Evolutionary conservation across 768 basidiomycete species (phyloP).

Genomic region (Termitomyces sp.): DNA sequence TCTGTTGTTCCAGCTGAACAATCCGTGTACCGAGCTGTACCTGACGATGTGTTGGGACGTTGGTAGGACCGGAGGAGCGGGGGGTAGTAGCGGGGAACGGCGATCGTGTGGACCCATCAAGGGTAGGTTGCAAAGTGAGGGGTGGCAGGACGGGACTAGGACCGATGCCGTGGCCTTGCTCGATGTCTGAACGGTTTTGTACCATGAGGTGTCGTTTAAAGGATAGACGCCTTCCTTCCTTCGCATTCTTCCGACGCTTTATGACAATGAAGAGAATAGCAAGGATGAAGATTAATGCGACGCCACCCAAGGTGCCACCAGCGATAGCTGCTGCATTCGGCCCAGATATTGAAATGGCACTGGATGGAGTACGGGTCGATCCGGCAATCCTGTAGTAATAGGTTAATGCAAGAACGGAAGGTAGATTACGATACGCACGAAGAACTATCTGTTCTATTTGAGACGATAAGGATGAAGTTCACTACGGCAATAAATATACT

Average conservation of each 20-base stretch:
- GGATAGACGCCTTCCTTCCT: constrained; percentile 2
- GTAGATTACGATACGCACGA: neutral
- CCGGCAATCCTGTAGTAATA: neutral
- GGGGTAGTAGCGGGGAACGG: neutral
- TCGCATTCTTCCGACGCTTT: constrained; percentile 2
- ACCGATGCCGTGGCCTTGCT: neutral
- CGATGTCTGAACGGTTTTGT: constrained; percentile 8
- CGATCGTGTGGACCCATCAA: neutral
- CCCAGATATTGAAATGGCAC: neutral
- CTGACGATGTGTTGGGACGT: constrained; percentile 9
- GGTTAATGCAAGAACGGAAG: neutral
- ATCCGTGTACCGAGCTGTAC: constrained; percentile 5
- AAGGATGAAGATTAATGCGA: constrained; percentile 8
- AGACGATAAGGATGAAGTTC: neutral
- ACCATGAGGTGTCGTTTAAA: constrained; percentile 16
- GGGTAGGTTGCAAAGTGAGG: constrained; percentile 1
- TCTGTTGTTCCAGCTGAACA: constrained; percentile 10
- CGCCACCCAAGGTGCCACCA: constrained; percentile 12
- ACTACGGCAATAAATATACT: neutral
- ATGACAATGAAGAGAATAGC: constrained; percentile 2
- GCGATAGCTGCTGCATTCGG: constrained; percentile 6
- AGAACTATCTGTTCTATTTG: neutral
- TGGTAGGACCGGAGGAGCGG: neutral
- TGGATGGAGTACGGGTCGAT: neutral
- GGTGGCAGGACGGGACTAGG: constrained; percentile 1